These are phyloP conservation scores for Gigaspora rosea DNA, from an alignment of 192 early-diverging fungal genomes.

Conservation along the genomic window DNA sequence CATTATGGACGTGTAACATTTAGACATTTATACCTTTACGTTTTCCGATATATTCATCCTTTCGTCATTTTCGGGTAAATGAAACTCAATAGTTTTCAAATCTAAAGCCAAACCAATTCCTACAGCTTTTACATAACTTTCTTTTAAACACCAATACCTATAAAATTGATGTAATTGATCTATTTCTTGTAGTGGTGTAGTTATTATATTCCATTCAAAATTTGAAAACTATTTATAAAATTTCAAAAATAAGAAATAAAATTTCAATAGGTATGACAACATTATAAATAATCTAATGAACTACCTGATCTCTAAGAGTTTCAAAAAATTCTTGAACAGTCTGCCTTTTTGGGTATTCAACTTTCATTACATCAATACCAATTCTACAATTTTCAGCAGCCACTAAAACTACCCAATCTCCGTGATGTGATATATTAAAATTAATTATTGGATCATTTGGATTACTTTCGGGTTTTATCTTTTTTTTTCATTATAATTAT, in stretches of 20 bases:
- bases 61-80: slow-evolving; percentile 32
- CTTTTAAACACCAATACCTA: slow-evolving; percentile 59
- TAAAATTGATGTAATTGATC: slow-evolving; percentile 49
- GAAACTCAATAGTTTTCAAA: slow-evolving; percentile 51
- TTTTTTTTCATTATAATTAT: background rate
- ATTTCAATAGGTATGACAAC: background rate
- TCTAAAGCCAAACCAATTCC: slow-evolving; percentile 54
- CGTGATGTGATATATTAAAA: slow-evolving; percentile 64
- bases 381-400: slow-evolving; percentile 37
- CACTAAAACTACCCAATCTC: slow-evolving; percentile 60
- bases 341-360: slow-evolving; percentile 42
- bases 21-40: background rate
- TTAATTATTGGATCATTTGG: background rate
- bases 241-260: background rate
- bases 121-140: slow-evolving; percentile 60
- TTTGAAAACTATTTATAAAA: slow-evolving; percentile 25
- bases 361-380: slow-evolving; percentile 57
- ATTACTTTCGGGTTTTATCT: background rate
- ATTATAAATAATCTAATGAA: background rate
- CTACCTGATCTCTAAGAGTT: slow-evolving; percentile 42
- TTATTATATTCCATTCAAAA: slow-evolving; percentile 32
- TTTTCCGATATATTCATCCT: background rate
- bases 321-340: slow-evolving; percentile 42
- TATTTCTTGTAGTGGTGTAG: background rate
- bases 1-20: background rate